Base-by-base conservation (phyloP, 164 flowering plant species). In the Akebia trifoliata region DNA sequence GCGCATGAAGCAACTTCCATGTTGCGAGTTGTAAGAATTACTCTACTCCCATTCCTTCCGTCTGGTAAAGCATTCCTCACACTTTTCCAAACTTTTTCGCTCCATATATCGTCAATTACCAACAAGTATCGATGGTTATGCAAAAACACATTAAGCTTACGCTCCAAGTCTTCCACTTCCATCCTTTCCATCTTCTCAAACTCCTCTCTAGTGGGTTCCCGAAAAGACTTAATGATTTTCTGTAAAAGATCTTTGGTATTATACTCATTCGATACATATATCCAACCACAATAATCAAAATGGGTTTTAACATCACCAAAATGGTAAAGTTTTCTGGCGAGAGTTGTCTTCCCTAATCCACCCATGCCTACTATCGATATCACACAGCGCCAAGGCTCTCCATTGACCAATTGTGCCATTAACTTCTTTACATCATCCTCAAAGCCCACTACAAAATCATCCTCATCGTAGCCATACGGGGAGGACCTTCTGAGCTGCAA, bases 41-140 rank as follows among this genome's bases (percentile, higher is more conserved):
- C 52, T 59, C 63, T 69, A 55, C 79, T 76, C 17, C 69, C 58
- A 3, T 20, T 67, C 0, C 36, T 17, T 15, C 15, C 44, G 20
- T 56, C 51, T 0, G 79, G 77, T 21, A 78, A 71, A 4, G 66
- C 67, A 4, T 11, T 17, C 43, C 46, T 50, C 8, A 75, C 8
- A 29, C 30, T 53, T 34, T 68, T 65, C 76, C 76, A 78, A 1
- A 54, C 71, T 8, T 60, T 34, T 0, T 1, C 36, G 0, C 36
- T 50, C 79, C 79, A 78, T 12, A 75, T 60, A 35, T 78, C 76
- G 47, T 75, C 82, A 25, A 75, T 5, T 10, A 78, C 68, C 4
- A 78, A 25, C 8, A 73, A 34, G 20, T 62, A 71, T 9, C 56
- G 69, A 14, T 47, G 38, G 21, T 22, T 34, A 39, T 50, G 29